Evolutionary conservation across 1,284 basidiomycete genomes (phyloP).

Genomic region (Pulchroboletus neoregius): DNA sequence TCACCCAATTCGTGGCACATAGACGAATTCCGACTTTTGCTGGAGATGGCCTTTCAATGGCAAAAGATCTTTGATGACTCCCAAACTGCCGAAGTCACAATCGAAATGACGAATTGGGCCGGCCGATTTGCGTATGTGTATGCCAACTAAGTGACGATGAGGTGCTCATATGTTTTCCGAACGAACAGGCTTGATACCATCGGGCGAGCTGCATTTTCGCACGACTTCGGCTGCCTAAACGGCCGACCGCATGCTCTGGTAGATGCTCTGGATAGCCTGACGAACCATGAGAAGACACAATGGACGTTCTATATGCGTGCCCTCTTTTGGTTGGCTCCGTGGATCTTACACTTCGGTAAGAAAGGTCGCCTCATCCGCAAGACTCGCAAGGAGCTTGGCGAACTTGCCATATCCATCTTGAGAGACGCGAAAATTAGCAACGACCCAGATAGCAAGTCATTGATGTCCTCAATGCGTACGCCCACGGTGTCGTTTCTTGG

Average conservation of each 20-base stretch:
- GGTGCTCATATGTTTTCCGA: slow-evolving; percentile 8
- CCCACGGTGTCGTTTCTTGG: slow-evolving; percentile 1
- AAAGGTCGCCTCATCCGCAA: slow-evolving; percentile 54
- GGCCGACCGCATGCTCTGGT: slow-evolving; percentile 45
- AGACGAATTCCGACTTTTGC: not conserved
- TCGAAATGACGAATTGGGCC: slow-evolving; percentile 56
- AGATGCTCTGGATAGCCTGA: slow-evolving; percentile 50
- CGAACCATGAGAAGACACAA: slow-evolving; percentile 52
- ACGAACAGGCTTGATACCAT: slow-evolving; percentile 50
- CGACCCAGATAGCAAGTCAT: slow-evolving; percentile 40
- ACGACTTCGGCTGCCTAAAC: slow-evolving; percentile 50
- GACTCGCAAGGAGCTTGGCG: slow-evolving; percentile 48
- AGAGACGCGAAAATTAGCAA: slow-evolving; percentile 44
- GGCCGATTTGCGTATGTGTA: slow-evolving; percentile 53
- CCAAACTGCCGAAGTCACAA: slow-evolving; percentile 36
- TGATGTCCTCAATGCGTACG: slow-evolving; percentile 53
- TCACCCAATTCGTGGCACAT: slow-evolving; percentile 7
- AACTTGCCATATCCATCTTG: slow-evolving; percentile 49
- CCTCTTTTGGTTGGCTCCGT: slow-evolving; percentile 55
- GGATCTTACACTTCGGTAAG: slow-evolving; percentile 49
- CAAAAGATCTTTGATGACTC: slow-evolving; percentile 39
- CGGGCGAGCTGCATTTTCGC: slow-evolving; percentile 52
- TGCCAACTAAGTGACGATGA: not conserved
- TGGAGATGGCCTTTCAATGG: slow-evolving; percentile 46
- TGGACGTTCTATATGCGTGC: slow-evolving; percentile 62